A percentile compares a stretch with the other conserved stretches of the same genome.
phyloP scores from a whole-genome alignment of 139 green algal genomes.

The Zygnema circumcarinatum region DNA sequence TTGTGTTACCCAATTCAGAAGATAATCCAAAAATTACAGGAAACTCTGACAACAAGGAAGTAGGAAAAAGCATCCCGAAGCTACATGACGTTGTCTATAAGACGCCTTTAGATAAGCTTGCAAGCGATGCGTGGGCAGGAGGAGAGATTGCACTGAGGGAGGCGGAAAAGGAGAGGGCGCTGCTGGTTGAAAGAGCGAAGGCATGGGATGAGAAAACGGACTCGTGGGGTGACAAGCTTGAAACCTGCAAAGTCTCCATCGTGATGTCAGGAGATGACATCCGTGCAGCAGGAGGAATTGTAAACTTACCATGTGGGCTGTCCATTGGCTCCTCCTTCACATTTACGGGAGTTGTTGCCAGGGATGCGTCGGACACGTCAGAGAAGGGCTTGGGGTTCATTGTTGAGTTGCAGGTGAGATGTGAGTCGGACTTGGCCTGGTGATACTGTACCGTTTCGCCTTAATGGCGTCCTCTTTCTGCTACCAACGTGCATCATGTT shows the following conservation, averaged over 20 bases:
- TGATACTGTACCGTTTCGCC: not conserved
- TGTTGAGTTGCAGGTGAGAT: constrained; percentile 40
- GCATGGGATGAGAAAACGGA: not conserved
- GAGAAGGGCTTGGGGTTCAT: constrained; percentile 6
- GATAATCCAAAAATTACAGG: not conserved
- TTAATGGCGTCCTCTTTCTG: not conserved
- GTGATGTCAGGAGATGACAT: not conserved
- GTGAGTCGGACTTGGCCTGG: not conserved
- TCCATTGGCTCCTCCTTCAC: constrained; percentile 44
- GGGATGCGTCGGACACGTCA: not conserved
- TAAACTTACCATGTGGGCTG: constrained; percentile 44
- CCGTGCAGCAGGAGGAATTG: not conserved
- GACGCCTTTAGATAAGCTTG: not conserved
- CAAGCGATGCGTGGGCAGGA: not conserved
- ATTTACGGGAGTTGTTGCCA: constrained; percentile 20
- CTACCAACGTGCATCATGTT: not conserved
- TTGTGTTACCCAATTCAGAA: not conserved
- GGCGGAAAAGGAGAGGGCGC: not conserved
- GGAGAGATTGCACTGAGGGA: not conserved
- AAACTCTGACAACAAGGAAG: not conserved
- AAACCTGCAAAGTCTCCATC: not conserved
- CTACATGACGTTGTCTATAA: not conserved
- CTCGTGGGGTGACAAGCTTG: not conserved
- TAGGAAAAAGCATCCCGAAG: not conserved
- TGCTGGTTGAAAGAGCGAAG: not conserved